Percentiles rank a stretch among this genome's conserved stretches.
Evolutionary conservation across 495 filamentous ascomycete species (phyloP).

Genomic region (Penicillium pulvis): DNA sequence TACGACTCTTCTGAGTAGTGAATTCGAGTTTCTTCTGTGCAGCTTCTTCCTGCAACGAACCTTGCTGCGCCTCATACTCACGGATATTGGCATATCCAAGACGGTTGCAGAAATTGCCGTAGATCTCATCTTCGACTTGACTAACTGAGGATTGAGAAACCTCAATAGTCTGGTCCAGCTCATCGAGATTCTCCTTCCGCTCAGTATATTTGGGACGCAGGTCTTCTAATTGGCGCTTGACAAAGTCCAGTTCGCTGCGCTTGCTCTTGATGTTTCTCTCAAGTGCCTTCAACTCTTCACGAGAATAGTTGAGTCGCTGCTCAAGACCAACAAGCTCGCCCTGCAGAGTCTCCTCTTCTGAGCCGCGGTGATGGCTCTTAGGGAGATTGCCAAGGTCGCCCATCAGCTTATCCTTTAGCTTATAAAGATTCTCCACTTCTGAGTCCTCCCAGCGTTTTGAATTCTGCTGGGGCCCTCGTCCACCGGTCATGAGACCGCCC

Average conservation of each 20-base stretch:
- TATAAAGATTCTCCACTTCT: constrained; percentile 79
- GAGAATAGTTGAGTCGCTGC: constrained; percentile 67
- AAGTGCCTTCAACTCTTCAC: constrained; percentile 76
- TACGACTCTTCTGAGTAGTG: constrained; percentile 74
- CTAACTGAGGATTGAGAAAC: constrained; percentile 77
- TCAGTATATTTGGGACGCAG: constrained; percentile 77
- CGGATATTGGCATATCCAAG: constrained; percentile 88
- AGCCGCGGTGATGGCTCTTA: constrained; percentile 67
- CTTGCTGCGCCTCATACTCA: constrained; percentile 90
- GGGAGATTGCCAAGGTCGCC: constrained; percentile 76
- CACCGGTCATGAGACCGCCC: constrained; percentile 96
- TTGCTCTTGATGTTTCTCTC: constrained; percentile 86
- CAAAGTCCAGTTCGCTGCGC: constrained; percentile 75
- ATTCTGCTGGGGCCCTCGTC: constrained; percentile 71
- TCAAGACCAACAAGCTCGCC: constrained; percentile 83
- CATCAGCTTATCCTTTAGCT: constrained; percentile 68
- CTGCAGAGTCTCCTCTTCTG: constrained; percentile 78
- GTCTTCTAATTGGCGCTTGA: constrained; percentile 68
- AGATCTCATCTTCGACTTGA: constrained; percentile 86
- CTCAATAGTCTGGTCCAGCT: constrained; percentile 64
- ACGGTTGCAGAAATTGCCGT: constrained; percentile 80
- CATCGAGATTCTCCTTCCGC: constrained; percentile 65
- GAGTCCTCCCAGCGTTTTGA: constrained; percentile 87
- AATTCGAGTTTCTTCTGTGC: constrained; percentile 85
- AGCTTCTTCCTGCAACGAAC: constrained; percentile 84